Conservation (phyloP, 2,329 filamentous ascomycete genomes). For the Alternaria atra region DNA sequence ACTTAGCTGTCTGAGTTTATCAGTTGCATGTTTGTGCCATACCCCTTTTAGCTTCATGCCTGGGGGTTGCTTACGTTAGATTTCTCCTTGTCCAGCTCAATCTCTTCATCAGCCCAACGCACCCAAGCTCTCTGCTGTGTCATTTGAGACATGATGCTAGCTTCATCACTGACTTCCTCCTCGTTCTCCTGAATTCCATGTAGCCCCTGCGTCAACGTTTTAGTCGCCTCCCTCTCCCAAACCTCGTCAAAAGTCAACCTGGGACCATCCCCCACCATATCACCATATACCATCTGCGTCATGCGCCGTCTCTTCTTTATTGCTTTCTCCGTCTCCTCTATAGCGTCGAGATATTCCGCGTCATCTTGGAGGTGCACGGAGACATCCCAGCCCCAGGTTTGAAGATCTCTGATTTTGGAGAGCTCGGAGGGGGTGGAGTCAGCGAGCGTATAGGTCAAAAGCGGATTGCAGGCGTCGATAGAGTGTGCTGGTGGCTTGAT, state of each 20-base stretch:
- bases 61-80: neutral
- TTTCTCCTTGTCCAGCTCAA: too few relatives aligned
- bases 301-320: neutral
- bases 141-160: neutral
- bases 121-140: neutral
- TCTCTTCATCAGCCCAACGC: neutral
- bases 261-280: neutral
- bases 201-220: too few relatives aligned
- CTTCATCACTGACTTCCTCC: neutral
- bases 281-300: conserved; percentile 5
- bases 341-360: neutral
- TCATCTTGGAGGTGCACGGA: conserved; percentile 5
- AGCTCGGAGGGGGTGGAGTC: neutral
- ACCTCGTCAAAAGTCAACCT: conserved; percentile 7
- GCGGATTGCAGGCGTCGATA: neutral
- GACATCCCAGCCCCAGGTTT: conserved; percentile 12
- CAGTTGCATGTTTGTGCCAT: neutral
- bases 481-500: conserved; percentile 6
- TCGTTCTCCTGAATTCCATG: neutral
- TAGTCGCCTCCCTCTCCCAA: conserved; percentile 9
- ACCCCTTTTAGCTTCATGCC: neutral
- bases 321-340: neutral
- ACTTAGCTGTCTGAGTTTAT: neutral
- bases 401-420: conserved; percentile 2
- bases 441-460: neutral